Evolutionary conservation across 768 basidiomycete species (phyloP).

Genomic region (Psilocybe tampanensis): DNA sequence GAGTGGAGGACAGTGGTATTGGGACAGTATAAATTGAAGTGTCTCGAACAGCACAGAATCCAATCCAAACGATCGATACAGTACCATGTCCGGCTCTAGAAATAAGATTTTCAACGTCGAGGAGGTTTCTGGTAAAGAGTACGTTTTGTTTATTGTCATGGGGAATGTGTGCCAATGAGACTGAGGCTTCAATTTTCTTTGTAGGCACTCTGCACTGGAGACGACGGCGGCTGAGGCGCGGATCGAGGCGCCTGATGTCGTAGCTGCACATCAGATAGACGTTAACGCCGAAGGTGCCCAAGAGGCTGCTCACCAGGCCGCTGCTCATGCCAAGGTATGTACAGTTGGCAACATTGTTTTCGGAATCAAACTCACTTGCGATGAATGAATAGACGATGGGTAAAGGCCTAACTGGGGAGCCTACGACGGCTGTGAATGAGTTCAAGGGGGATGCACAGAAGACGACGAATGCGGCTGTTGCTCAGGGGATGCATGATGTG

Average conservation of each 20-base stretch:
- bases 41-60: too few species aligned
- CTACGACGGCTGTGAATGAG: constrained; percentile 35
- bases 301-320: constrained; percentile 47
- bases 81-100: constrained; percentile 30
- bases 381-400: constrained; percentile 32
- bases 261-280: constrained; percentile 31
- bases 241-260: constrained; percentile 44
- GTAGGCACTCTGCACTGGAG: constrained; percentile 39
- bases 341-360: too few species aligned
- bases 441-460: constrained; percentile 35
- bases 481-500: constrained; percentile 56
- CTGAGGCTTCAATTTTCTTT: background rate
- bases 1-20: background rate
- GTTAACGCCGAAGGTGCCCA: constrained; percentile 10
- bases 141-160: constrained; percentile 10
- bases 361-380: background rate
- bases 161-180: background rate
- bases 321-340: constrained; percentile 53
- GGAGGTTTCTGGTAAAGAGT: constrained; percentile 37
- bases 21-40: background rate
- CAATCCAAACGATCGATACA: too few species aligned
- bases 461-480: constrained; percentile 54
- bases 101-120: constrained; percentile 41
- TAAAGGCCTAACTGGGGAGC: constrained; percentile 34
- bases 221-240: constrained; percentile 60